Conservation (phyloP, 352 stramenopile species). For the Pythium rhizo-oryzae region DNA sequence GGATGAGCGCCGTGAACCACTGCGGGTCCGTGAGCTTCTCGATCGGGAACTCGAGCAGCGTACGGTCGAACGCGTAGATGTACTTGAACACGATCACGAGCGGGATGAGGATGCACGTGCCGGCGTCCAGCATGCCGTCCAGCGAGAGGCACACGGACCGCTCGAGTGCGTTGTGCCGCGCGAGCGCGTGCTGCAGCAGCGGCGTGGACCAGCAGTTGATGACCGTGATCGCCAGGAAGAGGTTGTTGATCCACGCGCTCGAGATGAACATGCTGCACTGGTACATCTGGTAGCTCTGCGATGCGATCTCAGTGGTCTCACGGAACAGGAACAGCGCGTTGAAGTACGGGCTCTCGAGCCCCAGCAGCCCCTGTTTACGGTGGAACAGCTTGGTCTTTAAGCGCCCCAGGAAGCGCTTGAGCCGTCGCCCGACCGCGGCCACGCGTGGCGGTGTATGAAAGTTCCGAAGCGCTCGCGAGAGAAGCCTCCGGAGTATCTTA, state of each 20-base stretch:
- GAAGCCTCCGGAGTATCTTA: no score
- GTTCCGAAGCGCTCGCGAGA: no score
- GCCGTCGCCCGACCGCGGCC: neutral
- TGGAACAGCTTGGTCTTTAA: slow-evolving; percentile 23
- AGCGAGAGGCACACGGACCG: slow-evolving; percentile 27
- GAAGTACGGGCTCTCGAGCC: slow-evolving; percentile 31
- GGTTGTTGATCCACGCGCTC: slow-evolving; percentile 28
- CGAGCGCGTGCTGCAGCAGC: slow-evolving; percentile 28
- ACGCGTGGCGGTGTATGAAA: slow-evolving; percentile 1
- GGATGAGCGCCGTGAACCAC: slow-evolving; percentile 30
- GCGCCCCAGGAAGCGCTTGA: slow-evolving; percentile 15
- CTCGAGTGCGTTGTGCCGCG: slow-evolving; percentile 24
- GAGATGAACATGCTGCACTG: slow-evolving; percentile 28
- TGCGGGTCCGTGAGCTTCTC: slow-evolving; percentile 24
- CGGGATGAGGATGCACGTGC: slow-evolving; percentile 25
- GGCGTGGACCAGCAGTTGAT: slow-evolving; percentile 32
- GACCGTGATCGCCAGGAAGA: slow-evolving; percentile 28
- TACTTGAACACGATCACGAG: slow-evolving; percentile 31
- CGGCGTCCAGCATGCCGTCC: slow-evolving; percentile 23
- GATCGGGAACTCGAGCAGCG: slow-evolving; percentile 20
- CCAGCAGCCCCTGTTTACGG: slow-evolving; percentile 25
- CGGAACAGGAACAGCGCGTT: slow-evolving; percentile 26
- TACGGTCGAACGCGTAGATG: slow-evolving; percentile 22
- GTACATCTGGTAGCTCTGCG: slow-evolving; percentile 34
- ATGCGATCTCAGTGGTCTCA: slow-evolving; percentile 25